These are phyloP conservation scores for Picea mariana DNA, from an alignment of 83 land plant species.

Conservation along the genomic window DNA sequence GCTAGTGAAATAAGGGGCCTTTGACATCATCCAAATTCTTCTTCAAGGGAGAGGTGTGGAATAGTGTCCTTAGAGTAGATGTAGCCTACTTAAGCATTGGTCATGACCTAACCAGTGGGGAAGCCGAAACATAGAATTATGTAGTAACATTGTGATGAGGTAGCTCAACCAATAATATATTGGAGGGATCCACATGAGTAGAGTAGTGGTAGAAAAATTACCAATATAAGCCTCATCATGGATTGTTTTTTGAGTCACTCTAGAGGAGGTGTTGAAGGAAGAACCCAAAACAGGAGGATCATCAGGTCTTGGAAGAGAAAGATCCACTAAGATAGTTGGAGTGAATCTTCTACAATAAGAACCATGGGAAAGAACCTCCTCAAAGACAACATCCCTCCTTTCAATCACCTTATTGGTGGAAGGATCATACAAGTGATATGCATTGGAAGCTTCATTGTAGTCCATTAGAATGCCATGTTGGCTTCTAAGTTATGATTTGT, in stretches of 20 bases:
- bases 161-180: background rate
- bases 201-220: background rate
- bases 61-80: background rate
- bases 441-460: background rate
- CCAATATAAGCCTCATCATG: background rate
- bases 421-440: background rate
- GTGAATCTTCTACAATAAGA: background rate
- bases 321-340: background rate
- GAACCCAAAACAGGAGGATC: background rate
- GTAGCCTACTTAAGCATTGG: background rate
- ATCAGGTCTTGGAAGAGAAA: background rate
- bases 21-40: background rate
- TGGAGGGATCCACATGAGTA: background rate
- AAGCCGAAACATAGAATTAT: background rate
- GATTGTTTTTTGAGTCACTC: background rate
- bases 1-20: background rate
- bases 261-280: background rate
- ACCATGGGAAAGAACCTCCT: background rate
- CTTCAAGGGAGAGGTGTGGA: background rate
- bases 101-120: background rate
- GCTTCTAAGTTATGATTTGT: too few species aligned
- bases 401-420: background rate
- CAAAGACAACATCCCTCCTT: slow-evolving; percentile 1
- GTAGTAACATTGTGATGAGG: background rate
- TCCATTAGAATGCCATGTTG: too few species aligned